Conservation (phyloP, 768 basidiomycete genomes). For the Calocybe indica region DNA sequence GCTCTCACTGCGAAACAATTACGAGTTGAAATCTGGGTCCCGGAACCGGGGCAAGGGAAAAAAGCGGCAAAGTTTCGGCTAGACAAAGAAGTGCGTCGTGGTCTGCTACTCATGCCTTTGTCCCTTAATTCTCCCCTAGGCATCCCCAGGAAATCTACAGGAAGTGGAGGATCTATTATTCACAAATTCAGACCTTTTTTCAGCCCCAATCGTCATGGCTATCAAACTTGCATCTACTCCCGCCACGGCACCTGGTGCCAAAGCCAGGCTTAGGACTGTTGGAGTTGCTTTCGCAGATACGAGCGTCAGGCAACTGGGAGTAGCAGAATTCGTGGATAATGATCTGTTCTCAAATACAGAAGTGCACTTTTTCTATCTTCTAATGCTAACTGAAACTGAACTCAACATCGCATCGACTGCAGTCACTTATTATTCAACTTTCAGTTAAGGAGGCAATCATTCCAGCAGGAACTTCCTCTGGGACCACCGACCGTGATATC, state of each 20-base stretch:
- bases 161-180: conserved; percentile 85
- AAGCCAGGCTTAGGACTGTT: conserved; percentile 64
- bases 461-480: conserved; percentile 64
- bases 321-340: conserved; percentile 89
- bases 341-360: conserved; percentile 95
- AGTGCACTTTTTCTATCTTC: conserved; percentile 34
- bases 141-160: conserved; percentile 60
- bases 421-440: conserved; percentile 94
- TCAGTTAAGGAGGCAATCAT: conserved; percentile 96
- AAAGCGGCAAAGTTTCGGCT: conserved; percentile 70
- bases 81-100: conserved; percentile 63
- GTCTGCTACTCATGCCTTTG: not conserved
- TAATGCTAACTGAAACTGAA: not conserved
- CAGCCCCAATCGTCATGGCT: conserved; percentile 86
- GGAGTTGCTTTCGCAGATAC: conserved; percentile 93
- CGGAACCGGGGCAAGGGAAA: conserved; percentile 69
- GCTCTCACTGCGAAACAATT: conserved; percentile 88
- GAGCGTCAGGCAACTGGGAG: conserved; percentile 77
- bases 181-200: conserved; percentile 66
- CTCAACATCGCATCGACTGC: not conserved
- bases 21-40: conserved; percentile 85
- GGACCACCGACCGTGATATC: conserved; percentile 75
- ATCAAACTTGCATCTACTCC: conserved; percentile 67
- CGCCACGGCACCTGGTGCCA: conserved; percentile 28
- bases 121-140: conserved; percentile 21